These are phyloP conservation scores for Syncephalastrum monosporum DNA, from an alignment of 371 early-diverging fungal species.

Conservation along the genomic window DNA sequence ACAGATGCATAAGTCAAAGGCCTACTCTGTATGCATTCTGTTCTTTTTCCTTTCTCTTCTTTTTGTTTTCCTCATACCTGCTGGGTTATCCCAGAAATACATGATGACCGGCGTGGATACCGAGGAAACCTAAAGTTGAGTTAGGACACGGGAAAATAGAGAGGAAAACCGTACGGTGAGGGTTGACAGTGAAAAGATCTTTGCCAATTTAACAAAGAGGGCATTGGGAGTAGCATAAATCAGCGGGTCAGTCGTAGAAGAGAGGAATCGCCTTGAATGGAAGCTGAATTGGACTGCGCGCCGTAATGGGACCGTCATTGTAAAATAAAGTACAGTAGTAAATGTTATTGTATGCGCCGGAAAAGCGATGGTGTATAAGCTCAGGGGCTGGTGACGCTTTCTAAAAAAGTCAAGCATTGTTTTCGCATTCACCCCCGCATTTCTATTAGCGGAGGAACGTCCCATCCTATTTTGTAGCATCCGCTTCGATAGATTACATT, in stretches of 20 bases:
- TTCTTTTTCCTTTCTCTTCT: not conserved
- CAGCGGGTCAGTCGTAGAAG: not conserved
- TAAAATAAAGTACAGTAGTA: no score
- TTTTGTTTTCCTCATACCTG: constrained; percentile 22
- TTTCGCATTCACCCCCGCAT: no score
- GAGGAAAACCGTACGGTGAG: constrained; percentile 26
- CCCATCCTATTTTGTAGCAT: no score
- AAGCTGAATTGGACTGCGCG: no score
- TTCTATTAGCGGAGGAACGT: no score
- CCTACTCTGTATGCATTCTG: not conserved
- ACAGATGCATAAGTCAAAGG: constrained; percentile 4
- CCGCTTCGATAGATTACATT: no score
- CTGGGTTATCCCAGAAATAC: constrained; percentile 46
- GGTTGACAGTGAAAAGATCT: constrained; percentile 41
- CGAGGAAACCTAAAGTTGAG: constrained; percentile 32
- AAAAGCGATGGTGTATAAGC: no score
- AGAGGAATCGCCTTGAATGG: no score
- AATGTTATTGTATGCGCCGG: no score
- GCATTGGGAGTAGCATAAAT: constrained; percentile 41
- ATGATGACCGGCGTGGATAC: constrained; percentile 37
- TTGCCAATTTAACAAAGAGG: constrained; percentile 33
- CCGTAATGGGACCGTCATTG: no score
- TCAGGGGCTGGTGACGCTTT: no score
- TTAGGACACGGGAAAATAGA: not conserved
- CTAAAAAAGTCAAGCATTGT: no score